A percentile compares a stretch with the other conserved stretches of the same genome.
Evolutionary conservation across 1,284 basidiomycete genomes (phyloP).

Genomic region (Ustilago curta): DNA sequence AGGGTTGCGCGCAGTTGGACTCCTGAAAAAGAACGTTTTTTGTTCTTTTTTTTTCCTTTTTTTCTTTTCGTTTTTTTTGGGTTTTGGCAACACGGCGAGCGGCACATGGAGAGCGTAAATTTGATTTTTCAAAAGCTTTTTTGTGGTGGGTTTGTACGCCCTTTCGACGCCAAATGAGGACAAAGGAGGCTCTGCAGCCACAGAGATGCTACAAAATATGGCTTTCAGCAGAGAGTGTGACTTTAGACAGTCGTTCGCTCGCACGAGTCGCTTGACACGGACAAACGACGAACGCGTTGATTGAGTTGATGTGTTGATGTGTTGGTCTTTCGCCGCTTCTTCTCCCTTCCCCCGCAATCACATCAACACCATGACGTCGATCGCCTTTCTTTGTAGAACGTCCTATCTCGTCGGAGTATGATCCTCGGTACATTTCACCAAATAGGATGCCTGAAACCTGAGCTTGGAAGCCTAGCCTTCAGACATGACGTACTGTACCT

Average conservation of each 20-base stretch:
- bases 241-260: neutral
- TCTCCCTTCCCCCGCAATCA: no score
- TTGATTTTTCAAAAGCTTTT: neutral
- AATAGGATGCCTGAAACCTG: no score
- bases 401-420: neutral
- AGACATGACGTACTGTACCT: no score
- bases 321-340: neutral
- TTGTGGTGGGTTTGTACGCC: no score
- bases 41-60: neutral
- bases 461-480: neutral
- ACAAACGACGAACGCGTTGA: no score
- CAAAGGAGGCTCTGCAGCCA: no score
- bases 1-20: neutral
- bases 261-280: neutral
- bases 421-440: no score
- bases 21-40: neutral
- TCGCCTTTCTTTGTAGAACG: neutral
- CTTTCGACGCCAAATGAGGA: no score
- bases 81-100: neutral
- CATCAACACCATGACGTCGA: neutral
- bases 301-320: slow-evolving; percentile 1
- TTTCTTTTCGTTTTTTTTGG: neutral
- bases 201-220: no score
- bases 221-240: no score
- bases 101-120: no score